Evolutionary conservation across 192 early-diverging fungal genomes (phyloP).

Genomic region (Linnemannia exigua): DNA sequence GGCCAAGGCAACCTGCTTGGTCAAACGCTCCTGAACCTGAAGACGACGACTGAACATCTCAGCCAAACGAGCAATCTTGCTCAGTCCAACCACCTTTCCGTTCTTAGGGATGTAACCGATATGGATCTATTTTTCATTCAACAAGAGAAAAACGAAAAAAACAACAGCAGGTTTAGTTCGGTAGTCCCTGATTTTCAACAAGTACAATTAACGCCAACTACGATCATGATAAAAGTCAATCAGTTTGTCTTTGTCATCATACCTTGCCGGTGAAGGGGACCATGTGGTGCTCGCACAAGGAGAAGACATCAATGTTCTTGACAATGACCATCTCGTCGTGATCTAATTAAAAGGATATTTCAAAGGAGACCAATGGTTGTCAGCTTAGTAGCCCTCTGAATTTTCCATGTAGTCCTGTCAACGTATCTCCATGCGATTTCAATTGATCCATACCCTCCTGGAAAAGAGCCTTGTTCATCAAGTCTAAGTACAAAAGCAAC

Average conservation of each 20-base stretch:
- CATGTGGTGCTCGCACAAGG: conserved; percentile 98
- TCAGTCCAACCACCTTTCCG: conserved; percentile 93
- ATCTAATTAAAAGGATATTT: conserved; percentile 61
- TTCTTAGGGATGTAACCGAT: conserved; percentile 97
- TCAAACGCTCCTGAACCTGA: conserved; percentile 98
- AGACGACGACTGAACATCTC: conserved; percentile 98
- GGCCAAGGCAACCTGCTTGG: conserved; percentile 96
- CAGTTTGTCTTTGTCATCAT: neutral
- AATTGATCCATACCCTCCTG: conserved; percentile 78
- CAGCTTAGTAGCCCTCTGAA: neutral
- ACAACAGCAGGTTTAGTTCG: too few relatives aligned
- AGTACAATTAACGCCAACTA: too few relatives aligned
- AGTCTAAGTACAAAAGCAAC: conserved; percentile 65
- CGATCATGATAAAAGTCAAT: too few relatives aligned
- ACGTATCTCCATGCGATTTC: neutral
- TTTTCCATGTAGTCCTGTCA: neutral
- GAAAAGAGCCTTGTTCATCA: conserved; percentile 97
- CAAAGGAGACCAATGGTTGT: neutral
- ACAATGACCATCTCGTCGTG: conserved; percentile 99
- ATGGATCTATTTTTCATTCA: conserved; percentile 71
- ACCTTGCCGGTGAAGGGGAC: conserved; percentile 98
- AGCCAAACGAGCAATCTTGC: conserved; percentile 97
- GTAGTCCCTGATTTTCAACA: too few relatives aligned
- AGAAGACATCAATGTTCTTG: conserved; percentile 95
- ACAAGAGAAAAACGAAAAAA: neutral